Evolutionary conservation across 2,329 filamentous ascomycete genomes (phyloP).

Genomic region (Claviceps pazoutovae): DNA sequence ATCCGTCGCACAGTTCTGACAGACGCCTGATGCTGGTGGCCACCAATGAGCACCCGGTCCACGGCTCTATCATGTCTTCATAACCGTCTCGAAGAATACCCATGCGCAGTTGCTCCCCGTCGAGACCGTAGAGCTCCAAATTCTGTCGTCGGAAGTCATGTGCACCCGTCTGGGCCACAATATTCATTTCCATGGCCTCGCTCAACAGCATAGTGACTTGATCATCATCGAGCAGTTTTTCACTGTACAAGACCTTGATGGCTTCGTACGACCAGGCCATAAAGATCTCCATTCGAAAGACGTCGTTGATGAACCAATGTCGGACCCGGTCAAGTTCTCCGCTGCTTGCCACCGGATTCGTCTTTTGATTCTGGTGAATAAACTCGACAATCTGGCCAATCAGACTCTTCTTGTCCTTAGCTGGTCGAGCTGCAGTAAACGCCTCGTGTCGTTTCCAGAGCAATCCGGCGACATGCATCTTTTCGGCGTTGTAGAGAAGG

Average conservation of each 20-base stretch:
- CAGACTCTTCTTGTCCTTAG: constrained; percentile 52
- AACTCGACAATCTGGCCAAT: constrained; percentile 61
- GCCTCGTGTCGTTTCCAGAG: constrained; percentile 73
- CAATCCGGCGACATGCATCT: constrained; percentile 62
- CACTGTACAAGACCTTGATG: constrained; percentile 58
- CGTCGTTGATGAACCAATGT: constrained; percentile 74
- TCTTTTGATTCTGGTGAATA: constrained; percentile 65
- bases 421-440: constrained; percentile 44
- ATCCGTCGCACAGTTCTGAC: constrained; percentile 41
- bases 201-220: constrained; percentile 42
- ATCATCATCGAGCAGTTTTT: constrained; percentile 40
- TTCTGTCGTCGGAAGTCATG: constrained; percentile 63
- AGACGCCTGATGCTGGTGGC: constrained; percentile 49
- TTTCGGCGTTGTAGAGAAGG: constrained; percentile 81
- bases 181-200: constrained; percentile 53
- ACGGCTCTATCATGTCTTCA: constrained; percentile 60
- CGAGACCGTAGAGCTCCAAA: constrained; percentile 57
- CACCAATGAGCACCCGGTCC: constrained; percentile 61
- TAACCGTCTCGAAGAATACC: constrained; percentile 52
- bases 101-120: constrained; percentile 48
- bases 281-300: constrained; percentile 58
- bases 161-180: constrained; percentile 42
- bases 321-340: constrained; percentile 68
- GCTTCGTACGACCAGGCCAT: constrained; percentile 68
- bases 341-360: constrained; percentile 45